Conservation (phyloP, 805 yeast species). For the Cyberlindnera mycetangii region DNA sequence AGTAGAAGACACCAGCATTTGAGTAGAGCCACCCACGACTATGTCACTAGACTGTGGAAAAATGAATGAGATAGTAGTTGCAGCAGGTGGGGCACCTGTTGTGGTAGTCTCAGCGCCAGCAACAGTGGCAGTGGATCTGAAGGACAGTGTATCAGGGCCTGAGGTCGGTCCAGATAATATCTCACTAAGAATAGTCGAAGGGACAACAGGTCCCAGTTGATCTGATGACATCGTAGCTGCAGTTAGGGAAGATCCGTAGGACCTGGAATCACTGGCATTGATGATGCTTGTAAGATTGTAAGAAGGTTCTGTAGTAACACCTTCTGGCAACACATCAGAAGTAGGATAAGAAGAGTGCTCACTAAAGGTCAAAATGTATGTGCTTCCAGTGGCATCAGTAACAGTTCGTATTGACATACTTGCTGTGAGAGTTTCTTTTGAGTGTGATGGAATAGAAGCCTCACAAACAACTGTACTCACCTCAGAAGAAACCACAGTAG, state of each 20-base stretch:
- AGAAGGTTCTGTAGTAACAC: no score
- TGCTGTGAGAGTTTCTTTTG: slow-evolving; percentile 6
- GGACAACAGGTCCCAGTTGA: no score
- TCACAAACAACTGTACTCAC: slow-evolving; percentile 15
- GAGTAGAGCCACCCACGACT: no score
- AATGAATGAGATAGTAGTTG: neutral
- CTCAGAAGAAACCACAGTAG: slow-evolving; percentile 5
- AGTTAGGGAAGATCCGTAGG: no score
- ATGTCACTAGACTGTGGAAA: neutral
- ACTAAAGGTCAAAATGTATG: slow-evolving; percentile 7
- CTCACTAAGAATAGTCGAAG: no score
- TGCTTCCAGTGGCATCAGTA: slow-evolving; percentile 11
- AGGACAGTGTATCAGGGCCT: neutral
- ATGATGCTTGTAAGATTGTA: no score
- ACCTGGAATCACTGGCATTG: no score
- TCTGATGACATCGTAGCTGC: no score
- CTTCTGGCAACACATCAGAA: no score
- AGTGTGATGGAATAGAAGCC: neutral
- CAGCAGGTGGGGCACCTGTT: neutral
- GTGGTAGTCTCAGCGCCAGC: neutral
- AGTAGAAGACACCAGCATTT: no score
- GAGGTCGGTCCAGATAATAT: no score
- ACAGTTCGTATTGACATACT: slow-evolving; percentile 10
- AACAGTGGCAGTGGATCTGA: neutral
- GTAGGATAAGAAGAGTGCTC: slow-evolving; percentile 1